phyloP scores from a whole-genome alignment of 139 green algal genomes.

The Chlamydomonas sp. region DNA sequence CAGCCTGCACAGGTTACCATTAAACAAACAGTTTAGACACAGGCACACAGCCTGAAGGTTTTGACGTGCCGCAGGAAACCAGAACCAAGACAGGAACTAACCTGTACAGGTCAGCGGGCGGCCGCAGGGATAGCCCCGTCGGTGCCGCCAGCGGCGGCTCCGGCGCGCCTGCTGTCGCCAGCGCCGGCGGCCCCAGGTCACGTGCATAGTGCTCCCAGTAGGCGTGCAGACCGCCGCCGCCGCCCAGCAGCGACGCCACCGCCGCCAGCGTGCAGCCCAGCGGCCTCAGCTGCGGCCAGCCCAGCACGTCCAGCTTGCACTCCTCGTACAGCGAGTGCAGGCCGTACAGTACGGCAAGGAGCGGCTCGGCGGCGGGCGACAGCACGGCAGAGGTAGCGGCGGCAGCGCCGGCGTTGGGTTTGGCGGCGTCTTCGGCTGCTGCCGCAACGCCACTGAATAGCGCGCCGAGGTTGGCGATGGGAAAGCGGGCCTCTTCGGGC shows the following conservation, averaged over 20 bases:
- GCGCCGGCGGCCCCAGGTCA: slow-evolving; percentile 53
- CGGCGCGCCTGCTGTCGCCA: slow-evolving; percentile 17
- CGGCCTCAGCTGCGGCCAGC: slow-evolving; percentile 59
- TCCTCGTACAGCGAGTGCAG: slow-evolving; percentile 84
- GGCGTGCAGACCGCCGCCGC: background rate
- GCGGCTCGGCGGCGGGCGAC: slow-evolving; percentile 24
- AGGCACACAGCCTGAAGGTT: too few species aligned
- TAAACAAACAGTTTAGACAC: too few species aligned
- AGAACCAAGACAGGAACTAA: background rate
- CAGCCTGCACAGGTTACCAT: slow-evolving; percentile 5
- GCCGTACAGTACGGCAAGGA: slow-evolving; percentile 54
- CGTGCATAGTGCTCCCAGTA: slow-evolving; percentile 74
- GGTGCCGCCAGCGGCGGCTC: slow-evolving; percentile 20
- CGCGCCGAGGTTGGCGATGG: background rate
- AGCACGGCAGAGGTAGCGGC: background rate
- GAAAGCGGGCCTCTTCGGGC: background rate
- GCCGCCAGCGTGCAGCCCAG: slow-evolving; percentile 50
- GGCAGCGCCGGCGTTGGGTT: background rate
- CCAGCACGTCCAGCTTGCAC: slow-evolving; percentile 69
- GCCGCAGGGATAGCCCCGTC: slow-evolving; percentile 16
- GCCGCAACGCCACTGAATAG: background rate
- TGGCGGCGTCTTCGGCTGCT: background rate
- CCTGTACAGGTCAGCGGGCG: slow-evolving; percentile 34
- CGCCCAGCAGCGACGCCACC: slow-evolving; percentile 37
- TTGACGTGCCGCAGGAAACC: too few species aligned